Base-by-base conservation (phyloP, 805 yeast species). In the Metschnikowia hibisci region DNA sequence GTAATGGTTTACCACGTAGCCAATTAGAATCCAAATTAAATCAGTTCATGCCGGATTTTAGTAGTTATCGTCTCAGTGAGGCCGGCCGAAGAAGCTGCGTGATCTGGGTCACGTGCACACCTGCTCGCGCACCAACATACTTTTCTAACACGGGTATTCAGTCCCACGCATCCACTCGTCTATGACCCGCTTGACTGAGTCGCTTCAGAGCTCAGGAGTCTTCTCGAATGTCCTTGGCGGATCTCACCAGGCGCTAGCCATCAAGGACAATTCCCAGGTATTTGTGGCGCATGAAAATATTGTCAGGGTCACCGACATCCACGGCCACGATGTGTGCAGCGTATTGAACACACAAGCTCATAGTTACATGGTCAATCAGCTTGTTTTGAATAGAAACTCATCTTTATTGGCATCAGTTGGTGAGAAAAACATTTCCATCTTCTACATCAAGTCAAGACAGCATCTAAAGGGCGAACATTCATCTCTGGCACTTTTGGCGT, bases 321-420 rank as follows among this genome's bases (percentile, higher is more conserved):
- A 26, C 29, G 44, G 33, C 13, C 35, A 33, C 16, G 42, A 41
- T 14, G 34, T 27, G 32, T 42, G 39, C 31, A 42, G 39, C 30
- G 29, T 50, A 22, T 16, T 48, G 25, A 36, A 45, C 9, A 23
- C 34, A 16, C 18, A 39, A 4, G 36, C 46, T 4, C 22, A 35
- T 16, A 16, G 35, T 3, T 41, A 43, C 15, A 34, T 37, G 14
- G 44, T 52, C 4, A 14, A 32, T 4, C 33, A 11, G 32, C 49
- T 52, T 16, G 4, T 38, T 6, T 29, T 52, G 10, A 51, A 51
- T 32, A 43, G 39, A 0, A 27, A 39, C 2, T 46, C 50, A 26
- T 26, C 45, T 6, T 44, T 46, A 15, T 47, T 51, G 16, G 54
- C 56, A 8, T 42, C 44, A 4, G 47, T 51, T 12, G 52, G 53